phyloP scores from a whole-genome alignment of 2,329 filamentous ascomycete species.

The Passalora sequoiae region DNA sequence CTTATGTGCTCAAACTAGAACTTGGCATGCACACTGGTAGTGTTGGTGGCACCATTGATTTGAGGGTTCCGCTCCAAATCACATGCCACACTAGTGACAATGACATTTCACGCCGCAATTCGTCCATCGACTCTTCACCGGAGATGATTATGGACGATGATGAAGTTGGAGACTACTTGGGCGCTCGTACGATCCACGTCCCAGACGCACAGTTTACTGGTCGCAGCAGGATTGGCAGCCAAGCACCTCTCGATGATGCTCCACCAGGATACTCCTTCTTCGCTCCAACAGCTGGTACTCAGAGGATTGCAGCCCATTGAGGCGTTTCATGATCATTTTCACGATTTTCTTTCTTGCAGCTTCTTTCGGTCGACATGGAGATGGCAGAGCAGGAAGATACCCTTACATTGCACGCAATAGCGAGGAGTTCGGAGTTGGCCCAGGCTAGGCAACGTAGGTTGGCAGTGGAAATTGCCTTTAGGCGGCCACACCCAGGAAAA shows the following conservation, averaged over 20 bases:
- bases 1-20: slow-evolving; percentile 57
- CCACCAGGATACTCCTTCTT: slow-evolving; percentile 28
- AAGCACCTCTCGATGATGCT: slow-evolving; percentile 15
- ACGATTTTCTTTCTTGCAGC: background rate
- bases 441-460: too few species aligned
- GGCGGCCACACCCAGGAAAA: too few species aligned
- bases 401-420: slow-evolving; percentile 5
- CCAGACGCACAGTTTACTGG: slow-evolving; percentile 24
- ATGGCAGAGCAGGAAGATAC: slow-evolving; percentile 4
- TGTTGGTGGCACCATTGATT: slow-evolving; percentile 36
- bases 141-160: slow-evolving; percentile 27
- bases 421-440: background rate
- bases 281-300: slow-evolving; percentile 4
- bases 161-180: slow-evolving; percentile 31
- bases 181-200: slow-evolving; percentile 34
- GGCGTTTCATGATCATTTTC: background rate
- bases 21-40: slow-evolving; percentile 52
- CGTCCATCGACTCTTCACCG: slow-evolving; percentile 16
- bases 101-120: slow-evolving; percentile 12
- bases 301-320: slow-evolving; percentile 13
- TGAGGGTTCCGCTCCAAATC: slow-evolving; percentile 46
- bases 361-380: background rate
- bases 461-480: too few species aligned
- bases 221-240: slow-evolving; percentile 22
- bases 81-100: slow-evolving; percentile 22